Percentiles rank a stretch among this genome's conserved stretches.
Evolutionary conservation across 768 basidiomycete genomes (phyloP).

Genomic region (Tephrocybe sp.): DNA sequence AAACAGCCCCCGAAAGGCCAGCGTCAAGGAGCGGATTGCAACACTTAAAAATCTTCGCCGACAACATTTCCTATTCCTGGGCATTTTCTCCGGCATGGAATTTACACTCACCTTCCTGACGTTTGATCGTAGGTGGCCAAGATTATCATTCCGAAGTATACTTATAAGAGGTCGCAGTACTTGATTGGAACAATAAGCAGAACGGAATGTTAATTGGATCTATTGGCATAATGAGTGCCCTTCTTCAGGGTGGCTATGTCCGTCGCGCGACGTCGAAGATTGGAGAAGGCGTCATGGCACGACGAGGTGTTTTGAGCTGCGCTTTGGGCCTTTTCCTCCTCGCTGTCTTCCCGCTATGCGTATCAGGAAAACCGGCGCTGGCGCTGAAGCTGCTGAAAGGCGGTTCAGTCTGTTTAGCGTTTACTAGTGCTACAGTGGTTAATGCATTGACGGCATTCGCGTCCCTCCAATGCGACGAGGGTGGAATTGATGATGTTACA

Average conservation of each 20-base stretch:
- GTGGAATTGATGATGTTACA: slow-evolving; percentile 47
- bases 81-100: slow-evolving; percentile 92
- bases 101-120: slow-evolving; percentile 96
- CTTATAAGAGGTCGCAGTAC: slow-evolving; percentile 43
- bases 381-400: slow-evolving; percentile 55
- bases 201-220: slow-evolving; percentile 83
- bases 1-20: slow-evolving; percentile 26
- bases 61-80: slow-evolving; percentile 83
- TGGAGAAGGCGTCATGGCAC: slow-evolving; percentile 82
- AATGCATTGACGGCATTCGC: slow-evolving; percentile 90
- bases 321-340: slow-evolving; percentile 68
- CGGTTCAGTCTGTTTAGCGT: slow-evolving; percentile 85
- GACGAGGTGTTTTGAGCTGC: slow-evolving; percentile 75
- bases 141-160: neutral
- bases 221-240: slow-evolving; percentile 87
- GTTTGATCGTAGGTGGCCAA: slow-evolving; percentile 67
- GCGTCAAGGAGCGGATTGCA: slow-evolving; percentile 48
- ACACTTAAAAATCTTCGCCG: slow-evolving; percentile 58
- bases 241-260: slow-evolving; percentile 93
- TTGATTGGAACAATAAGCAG: slow-evolving; percentile 87
- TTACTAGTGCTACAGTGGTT: slow-evolving; percentile 94
- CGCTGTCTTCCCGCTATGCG: slow-evolving; percentile 62
- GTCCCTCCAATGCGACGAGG: slow-evolving; percentile 86
- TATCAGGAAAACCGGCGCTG: slow-evolving; percentile 35
- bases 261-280: slow-evolving; percentile 72